Conservation (phyloP, 2,329 filamentous ascomycete species). For the Neophaeococcomyces mojaviensis region DNA sequence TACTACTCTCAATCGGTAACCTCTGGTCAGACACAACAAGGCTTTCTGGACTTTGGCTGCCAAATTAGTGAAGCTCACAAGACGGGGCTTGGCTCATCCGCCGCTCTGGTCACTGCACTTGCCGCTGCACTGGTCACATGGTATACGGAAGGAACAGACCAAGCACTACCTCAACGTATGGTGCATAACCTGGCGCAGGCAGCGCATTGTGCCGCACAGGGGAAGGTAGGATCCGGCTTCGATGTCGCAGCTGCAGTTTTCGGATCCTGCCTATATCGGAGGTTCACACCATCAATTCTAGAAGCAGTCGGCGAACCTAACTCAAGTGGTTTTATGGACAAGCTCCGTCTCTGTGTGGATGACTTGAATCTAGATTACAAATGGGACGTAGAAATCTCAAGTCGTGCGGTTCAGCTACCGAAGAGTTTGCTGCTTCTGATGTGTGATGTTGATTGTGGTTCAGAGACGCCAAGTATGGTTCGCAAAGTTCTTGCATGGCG, state of each 20-base stretch:
- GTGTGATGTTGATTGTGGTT: conserved; percentile 94
- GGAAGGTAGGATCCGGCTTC: conserved; percentile 92
- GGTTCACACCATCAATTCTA: conserved; percentile 80
- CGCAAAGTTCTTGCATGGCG: conserved; percentile 84
- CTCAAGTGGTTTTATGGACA: conserved; percentile 56
- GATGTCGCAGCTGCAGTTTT: conserved; percentile 91
- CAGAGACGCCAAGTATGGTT: conserved; percentile 90
- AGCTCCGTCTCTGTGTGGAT: conserved; percentile 60
- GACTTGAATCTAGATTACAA: conserved; percentile 40
- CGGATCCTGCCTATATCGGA: conserved; percentile 80
- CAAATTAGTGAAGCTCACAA: conserved; percentile 76
- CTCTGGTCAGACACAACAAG: conserved; percentile 19
- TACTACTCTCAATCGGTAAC: conserved; percentile 74
- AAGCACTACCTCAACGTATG: conserved; percentile 26
- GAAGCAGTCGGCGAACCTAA: conserved; percentile 59
- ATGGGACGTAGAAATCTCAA: conserved; percentile 76
- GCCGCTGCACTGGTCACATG: conserved; percentile 66
- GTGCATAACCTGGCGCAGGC: conserved; percentile 91
- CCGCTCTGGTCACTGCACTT: conserved; percentile 83
- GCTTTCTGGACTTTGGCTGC: conserved; percentile 70
- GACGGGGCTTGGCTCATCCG: conserved; percentile 90
- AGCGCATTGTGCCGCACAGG: conserved; percentile 90
- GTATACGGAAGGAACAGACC: conserved; percentile 23
- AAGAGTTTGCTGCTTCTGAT: conserved; percentile 70
- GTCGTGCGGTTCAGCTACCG: conserved; percentile 64